A percentile compares a stretch with the other conserved stretches of the same genome.
Evolutionary conservation across 2,329 filamentous ascomycete genomes (phyloP).

Genomic region (Pseudopithomyces chartarum): DNA sequence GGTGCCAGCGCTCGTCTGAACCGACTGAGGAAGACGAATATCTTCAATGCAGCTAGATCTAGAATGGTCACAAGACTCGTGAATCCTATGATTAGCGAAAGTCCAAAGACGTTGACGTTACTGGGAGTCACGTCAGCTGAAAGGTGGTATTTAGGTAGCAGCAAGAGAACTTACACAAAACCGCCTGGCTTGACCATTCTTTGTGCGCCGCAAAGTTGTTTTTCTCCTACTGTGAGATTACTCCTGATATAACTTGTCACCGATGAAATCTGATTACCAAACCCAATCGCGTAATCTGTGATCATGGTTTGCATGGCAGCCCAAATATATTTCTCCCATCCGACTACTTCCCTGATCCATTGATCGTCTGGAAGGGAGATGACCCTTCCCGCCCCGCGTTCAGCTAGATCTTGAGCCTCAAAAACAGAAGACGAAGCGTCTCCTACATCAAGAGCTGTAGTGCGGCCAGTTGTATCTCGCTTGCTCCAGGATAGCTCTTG

Average conservation of each 20-base stretch:
- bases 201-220: constrained; percentile 11
- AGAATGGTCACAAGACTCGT: background rate
- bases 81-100: constrained; percentile 11
- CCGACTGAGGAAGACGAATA: constrained; percentile 9
- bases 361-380: constrained; percentile 13
- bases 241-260: background rate
- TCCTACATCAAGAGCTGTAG: background rate
- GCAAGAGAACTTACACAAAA: constrained; percentile 16
- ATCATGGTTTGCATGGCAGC: constrained; percentile 1
- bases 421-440: background rate
- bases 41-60: constrained; percentile 11
- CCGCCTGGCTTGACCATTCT: constrained; percentile 17
- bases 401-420: background rate
- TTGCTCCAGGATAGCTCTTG: constrained; percentile 6
- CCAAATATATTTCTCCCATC: constrained; percentile 10
- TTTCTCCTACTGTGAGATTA: constrained; percentile 9
- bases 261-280: background rate
- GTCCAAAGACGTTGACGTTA: constrained; percentile 17
- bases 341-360: constrained; percentile 12
- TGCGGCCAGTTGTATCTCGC: background rate
- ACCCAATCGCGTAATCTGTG: constrained; percentile 15
- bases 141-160: too few species aligned
- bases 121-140: background rate
- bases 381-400: background rate
- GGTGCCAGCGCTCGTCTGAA: constrained; percentile 7